Evolutionary conservation across 2,329 filamentous ascomycete species (phyloP).

Genomic region (Colletotrichum camelliae): DNA sequence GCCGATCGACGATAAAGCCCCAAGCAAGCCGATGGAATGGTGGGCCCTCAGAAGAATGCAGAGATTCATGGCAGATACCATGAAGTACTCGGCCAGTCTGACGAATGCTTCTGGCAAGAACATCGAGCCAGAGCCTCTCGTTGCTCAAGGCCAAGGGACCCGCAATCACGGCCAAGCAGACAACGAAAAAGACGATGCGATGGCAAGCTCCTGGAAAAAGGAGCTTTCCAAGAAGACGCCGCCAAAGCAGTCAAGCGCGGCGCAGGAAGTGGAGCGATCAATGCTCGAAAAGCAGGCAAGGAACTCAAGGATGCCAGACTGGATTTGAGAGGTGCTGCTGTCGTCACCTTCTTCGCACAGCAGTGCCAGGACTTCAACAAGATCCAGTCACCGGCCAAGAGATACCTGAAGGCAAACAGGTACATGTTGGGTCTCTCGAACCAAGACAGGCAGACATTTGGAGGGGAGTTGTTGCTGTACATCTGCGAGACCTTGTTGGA

Average conservation of each 20-base stretch:
- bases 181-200: slow-evolving; percentile 6
- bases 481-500: slow-evolving; percentile 36
- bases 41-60: slow-evolving; percentile 58
- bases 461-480: slow-evolving; percentile 39
- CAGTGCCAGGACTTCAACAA: slow-evolving; percentile 52
- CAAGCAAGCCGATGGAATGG: slow-evolving; percentile 26
- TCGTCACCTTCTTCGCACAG: slow-evolving; percentile 48
- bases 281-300: slow-evolving; percentile 36
- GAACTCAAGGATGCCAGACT: slow-evolving; percentile 38
- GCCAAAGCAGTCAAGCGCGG: not conserved
- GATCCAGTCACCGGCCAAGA: slow-evolving; percentile 43
- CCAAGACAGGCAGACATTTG: slow-evolving; percentile 35
- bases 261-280: slow-evolving; percentile 33
- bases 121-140: slow-evolving; percentile 69
- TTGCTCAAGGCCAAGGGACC: slow-evolving; percentile 42
- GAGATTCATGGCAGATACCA: slow-evolving; percentile 70
- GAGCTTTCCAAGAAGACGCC: slow-evolving; percentile 15
- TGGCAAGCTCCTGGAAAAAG: not conserved
- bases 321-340: slow-evolving; percentile 29
- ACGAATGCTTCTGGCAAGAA: slow-evolving; percentile 67
- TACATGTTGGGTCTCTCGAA: slow-evolving; percentile 39
- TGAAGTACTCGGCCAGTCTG: slow-evolving; percentile 72
- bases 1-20: slow-evolving; percentile 46
- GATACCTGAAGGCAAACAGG: slow-evolving; percentile 54
- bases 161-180: not conserved